Evolutionary conservation across 2,329 filamentous ascomycete genomes (phyloP), one percentile per base, ranked within the genome.

Genomic region (Microdochium bolleyi): DNA sequence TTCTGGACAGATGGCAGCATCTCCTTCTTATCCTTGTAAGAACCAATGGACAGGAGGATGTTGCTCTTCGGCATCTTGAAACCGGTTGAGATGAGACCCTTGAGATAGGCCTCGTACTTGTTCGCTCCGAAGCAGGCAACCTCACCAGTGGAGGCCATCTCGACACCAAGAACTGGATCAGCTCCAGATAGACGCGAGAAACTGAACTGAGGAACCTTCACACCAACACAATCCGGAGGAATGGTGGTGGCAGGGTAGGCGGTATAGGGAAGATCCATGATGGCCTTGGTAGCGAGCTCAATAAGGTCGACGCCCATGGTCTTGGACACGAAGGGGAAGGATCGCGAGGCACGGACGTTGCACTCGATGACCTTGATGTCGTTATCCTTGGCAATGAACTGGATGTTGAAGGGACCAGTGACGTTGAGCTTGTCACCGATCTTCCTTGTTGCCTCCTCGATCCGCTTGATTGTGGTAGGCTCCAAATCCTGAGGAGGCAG

Each of bases 321-420:
- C 78, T 99, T 99, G 58, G 92, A 96, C 16, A 97, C 92, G 66
- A 99, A 99, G 56, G 94, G 94, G 79, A 96, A 96, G 1, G 92
- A 97, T 59, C 94, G 83, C 48, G 94, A 96, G 16, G 94, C 94
- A 57, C 94, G 87, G 55, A 97, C 94, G 64, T 99, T 99, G 73
- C 94, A 97, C 74, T 99, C 94, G 58, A 99, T 99, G 60, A 99
- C 94, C 78, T 97, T 97, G 78, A 99, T 97, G 60, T 97, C 92
- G 68, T 97, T 97, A 70, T 97, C 92, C 76, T 97, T 97, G 63
- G 94, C 94, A 64, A 99, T 99, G 75, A 99, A 97, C 69, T 99
- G 94, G 58, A 99, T 99, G 73, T 99, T 99, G 81, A 88, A 96
- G 22, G 94, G 94, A 50, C 94, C 94, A 41, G 94, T 97, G 53